Conservation (phyloP, 129 eudicot genomes). For the Chrysanthemum seticuspe region DNA sequence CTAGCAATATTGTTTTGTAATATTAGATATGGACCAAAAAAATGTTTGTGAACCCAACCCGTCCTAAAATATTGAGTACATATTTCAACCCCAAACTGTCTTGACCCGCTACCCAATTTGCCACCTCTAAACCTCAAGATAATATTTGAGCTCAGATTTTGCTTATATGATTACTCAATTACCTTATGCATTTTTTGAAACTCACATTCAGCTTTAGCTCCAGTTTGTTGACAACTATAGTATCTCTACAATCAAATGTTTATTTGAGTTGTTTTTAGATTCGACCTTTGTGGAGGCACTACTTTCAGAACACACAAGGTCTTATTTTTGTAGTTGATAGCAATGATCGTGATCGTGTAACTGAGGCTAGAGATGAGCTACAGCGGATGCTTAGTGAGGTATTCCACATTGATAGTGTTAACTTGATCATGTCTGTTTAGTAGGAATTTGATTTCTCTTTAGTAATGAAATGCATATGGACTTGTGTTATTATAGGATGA, state of each 20-base stretch:
- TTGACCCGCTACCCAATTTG: background rate
- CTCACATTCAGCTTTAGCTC: background rate
- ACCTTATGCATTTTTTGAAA: background rate
- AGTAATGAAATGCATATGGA: background rate
- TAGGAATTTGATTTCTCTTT: background rate
- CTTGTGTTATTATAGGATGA: constrained; percentile 2
- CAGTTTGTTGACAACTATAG: background rate
- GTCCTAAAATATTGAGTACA: background rate
- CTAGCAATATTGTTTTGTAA: background rate
- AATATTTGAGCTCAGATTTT: background rate
- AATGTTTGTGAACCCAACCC: background rate
- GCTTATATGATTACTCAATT: background rate
- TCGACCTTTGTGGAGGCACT: constrained; percentile 19
- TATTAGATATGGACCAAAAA: background rate
- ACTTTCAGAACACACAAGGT: constrained; percentile 15
- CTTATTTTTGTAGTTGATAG: constrained; percentile 12
- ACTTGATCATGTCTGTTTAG: background rate
- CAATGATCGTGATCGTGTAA: constrained; percentile 5
- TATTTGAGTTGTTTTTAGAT: background rate
- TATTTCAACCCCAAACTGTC: background rate
- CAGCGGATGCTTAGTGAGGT: constrained; percentile 16
- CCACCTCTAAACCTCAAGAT: no score
- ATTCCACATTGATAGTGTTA: background rate
- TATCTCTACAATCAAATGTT: background rate
- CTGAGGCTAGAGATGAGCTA: constrained; percentile 13